Conservation (phyloP, 768 basidiomycete species). For the Pulveroboletus sp. region DNA sequence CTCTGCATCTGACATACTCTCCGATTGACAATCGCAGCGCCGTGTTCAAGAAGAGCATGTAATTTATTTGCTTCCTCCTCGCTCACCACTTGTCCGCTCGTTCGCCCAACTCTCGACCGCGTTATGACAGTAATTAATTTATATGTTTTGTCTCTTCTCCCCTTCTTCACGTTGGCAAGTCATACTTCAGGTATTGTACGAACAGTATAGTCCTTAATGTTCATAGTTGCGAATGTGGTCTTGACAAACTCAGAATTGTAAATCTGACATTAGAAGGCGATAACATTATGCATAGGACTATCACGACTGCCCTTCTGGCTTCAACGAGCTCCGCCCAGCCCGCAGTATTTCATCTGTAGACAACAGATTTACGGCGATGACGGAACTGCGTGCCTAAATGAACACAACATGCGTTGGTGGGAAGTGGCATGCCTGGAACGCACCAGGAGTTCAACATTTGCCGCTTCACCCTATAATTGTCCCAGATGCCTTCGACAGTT, state of each 20-base stretch:
- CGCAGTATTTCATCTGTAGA: constrained; percentile 95
- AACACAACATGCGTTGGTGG: constrained; percentile 20
- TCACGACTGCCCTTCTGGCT: constrained; percentile 64
- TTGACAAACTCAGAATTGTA: constrained; percentile 11
- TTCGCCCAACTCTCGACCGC: constrained; percentile 15
- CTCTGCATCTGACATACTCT: constrained; percentile 42
- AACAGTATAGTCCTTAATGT: constrained; percentile 31
- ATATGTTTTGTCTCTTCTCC: constrained; percentile 16
- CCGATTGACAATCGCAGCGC: constrained; percentile 26
- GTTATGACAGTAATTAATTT: constrained; percentile 28
- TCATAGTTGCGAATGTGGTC: constrained; percentile 22
- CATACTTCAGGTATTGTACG: constrained; percentile 22
- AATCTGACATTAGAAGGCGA: constrained; percentile 19
- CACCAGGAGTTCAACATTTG: constrained; percentile 98
- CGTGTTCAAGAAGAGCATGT: constrained; percentile 12
- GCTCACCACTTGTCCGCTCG: constrained; percentile 15
- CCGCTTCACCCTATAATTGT: constrained; percentile 97
- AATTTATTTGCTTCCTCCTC: constrained; percentile 22
- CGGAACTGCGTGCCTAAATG: constrained; percentile 53
- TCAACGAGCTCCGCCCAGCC: constrained; percentile 83
- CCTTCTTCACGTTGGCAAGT: constrained; percentile 8
- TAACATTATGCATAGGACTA: constrained; percentile 27
- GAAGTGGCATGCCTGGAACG: constrained; percentile 26
- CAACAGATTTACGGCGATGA: constrained; percentile 91
- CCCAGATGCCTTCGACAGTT: constrained; percentile 94